Evolutionary conservation across 768 basidiomycete genomes (phyloP).

Genomic region (Auriscalpium microsporum): DNA sequence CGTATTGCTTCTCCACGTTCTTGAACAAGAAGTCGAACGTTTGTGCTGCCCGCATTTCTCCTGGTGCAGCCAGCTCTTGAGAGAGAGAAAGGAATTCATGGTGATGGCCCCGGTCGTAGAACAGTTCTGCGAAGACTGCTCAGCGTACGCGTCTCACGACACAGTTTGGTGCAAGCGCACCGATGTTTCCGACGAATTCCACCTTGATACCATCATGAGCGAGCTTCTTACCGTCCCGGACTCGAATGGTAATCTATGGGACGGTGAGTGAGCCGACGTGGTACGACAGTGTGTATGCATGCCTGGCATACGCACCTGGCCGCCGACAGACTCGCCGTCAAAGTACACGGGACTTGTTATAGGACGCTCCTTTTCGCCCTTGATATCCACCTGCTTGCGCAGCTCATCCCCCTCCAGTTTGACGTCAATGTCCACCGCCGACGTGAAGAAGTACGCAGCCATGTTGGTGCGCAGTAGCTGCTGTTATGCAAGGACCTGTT

Average conservation of each 20-base stretch:
- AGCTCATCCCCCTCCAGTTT: constrained; percentile 81
- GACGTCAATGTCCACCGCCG: constrained; percentile 86
- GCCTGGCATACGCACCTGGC: constrained; percentile 51
- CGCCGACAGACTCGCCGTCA: constrained; percentile 87
- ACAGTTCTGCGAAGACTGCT: constrained; percentile 49
- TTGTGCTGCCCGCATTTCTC: constrained; percentile 94
- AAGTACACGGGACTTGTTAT: constrained; percentile 88
- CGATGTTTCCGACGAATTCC: constrained; percentile 94
- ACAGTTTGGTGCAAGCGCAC: constrained; percentile 34
- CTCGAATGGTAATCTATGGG: constrained; percentile 68
- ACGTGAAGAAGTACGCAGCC: constrained; percentile 89
- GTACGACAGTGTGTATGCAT: background rate
- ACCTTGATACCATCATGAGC: constrained; percentile 93
- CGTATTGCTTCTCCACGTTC: constrained; percentile 99
- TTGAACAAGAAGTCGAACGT: constrained; percentile 97
- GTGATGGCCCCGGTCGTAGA: constrained; percentile 97
- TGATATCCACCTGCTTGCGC: constrained; percentile 84
- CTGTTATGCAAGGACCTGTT: too few species aligned
- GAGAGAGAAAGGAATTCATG: constrained; percentile 95
- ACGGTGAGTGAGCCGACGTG: background rate
- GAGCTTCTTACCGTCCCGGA: constrained; percentile 81
- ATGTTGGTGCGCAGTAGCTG: constrained; percentile 26
- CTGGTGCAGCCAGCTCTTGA: constrained; percentile 92
- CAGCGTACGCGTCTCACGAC: background rate
- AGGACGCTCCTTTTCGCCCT: constrained; percentile 80